Evolutionary conservation across 768 basidiomycete species (phyloP), one percentile per base, ranked within the genome.

Genomic region (Nidula microcarpa): DNA sequence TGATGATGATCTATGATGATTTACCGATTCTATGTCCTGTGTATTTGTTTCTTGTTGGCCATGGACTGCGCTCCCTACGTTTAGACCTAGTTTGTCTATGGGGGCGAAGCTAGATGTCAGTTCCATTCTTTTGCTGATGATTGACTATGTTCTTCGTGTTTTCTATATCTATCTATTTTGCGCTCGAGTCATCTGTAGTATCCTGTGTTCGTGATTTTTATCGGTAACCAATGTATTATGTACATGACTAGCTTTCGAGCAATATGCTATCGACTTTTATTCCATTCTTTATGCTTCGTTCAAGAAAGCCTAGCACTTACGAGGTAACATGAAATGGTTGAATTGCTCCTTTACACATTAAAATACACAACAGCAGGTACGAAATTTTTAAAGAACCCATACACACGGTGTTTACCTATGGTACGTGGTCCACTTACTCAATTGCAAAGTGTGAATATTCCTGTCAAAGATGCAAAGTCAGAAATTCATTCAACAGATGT

Each of bases 111-210:
- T 41, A 41, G 39, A 60, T 48, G 58, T 55, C 56, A 47, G 57
- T 59, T 53, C 43, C 49, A 54, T 48, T 52, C 54, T 39, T 39
- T 54, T 46, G 55, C 58, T 52, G 56, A 55, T 4, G 0, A 11
- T 55, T 48, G 52, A 53, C 51, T 50, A 54, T 52, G 30, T 59
- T 49, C 50, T 50, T 17, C 43, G 53, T 50, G 53, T 36, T 50
- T 30, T 53, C 34, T 51, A 5, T 51, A 16, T 34, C 18, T 48
- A 35, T 34, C 9, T 30, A 45, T 43, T 36, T 35, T 47, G 13
- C 34, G 51, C 46, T 52, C 35, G 43, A 37, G 33, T 52, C 46
- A 43, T 44, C 13, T 13, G 49, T 51, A 32, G 44, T 57, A 51
- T 51, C 52, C 50, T 32, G 37, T 46, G 16, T 16, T 49, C 33